phyloP scores from a whole-genome alignment of 306 rosid species.

The Malus sieversii region DNA sequence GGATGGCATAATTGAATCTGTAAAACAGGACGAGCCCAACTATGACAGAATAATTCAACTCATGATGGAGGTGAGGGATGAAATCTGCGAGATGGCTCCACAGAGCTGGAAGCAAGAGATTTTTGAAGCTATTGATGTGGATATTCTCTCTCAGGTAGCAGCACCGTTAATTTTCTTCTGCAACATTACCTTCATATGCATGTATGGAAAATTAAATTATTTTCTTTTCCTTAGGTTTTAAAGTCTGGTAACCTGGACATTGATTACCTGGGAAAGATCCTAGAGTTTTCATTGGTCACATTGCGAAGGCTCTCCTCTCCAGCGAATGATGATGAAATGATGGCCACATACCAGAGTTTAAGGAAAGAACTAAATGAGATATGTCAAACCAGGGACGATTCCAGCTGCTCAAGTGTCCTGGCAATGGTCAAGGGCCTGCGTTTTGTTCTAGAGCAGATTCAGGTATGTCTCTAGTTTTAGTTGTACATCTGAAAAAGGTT shows the following conservation, averaged over 20 bases:
- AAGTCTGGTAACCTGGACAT: slow-evolving; percentile 70
- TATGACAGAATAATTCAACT: slow-evolving; percentile 65
- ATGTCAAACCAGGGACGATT: slow-evolving; percentile 44
- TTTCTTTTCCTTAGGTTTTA: slow-evolving; percentile 51
- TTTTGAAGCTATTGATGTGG: slow-evolving; percentile 63
- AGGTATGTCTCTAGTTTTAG: slow-evolving; percentile 38
- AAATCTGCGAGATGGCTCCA: slow-evolving; percentile 79
- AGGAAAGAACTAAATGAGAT: slow-evolving; percentile 59
- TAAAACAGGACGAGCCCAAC: slow-evolving; percentile 59
- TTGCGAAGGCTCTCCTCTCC: slow-evolving; percentile 82
- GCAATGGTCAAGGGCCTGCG: slow-evolving; percentile 79
- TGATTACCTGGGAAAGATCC: slow-evolving; percentile 75
- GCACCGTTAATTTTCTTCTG: slow-evolving; percentile 5
- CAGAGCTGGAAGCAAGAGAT: slow-evolving; percentile 73
- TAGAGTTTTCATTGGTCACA: slow-evolving; percentile 67
- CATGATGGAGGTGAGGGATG: slow-evolving; percentile 80
- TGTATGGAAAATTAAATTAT: background rate
- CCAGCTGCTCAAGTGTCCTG: slow-evolving; percentile 47
- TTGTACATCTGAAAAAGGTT: background rate
- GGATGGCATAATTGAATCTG: slow-evolving; percentile 77
- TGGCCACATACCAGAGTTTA: slow-evolving; percentile 42
- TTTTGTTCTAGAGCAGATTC: slow-evolving; percentile 84
- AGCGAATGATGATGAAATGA: slow-evolving; percentile 59
- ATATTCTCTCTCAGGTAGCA: slow-evolving; percentile 69
- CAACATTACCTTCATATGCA: background rate